Evolutionary conservation across 179 eudicot species (phyloP).

Genomic region (Sideroxylon spinosum): DNA sequence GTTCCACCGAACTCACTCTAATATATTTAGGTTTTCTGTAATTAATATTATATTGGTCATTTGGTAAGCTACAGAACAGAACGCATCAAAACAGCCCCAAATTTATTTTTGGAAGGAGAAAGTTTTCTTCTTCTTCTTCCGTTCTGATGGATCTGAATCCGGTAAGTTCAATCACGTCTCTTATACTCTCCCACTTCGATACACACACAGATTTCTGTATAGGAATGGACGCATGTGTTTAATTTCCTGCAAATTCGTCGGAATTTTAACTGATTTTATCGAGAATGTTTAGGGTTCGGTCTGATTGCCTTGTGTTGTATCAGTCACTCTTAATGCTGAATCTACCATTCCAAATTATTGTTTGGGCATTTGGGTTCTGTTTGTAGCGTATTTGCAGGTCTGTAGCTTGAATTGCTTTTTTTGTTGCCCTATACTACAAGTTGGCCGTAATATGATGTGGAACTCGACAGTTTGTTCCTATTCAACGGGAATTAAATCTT

Average conservation of each 20-base stretch:
- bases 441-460: neutral
- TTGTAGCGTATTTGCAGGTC: neutral
- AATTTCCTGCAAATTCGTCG: neutral
- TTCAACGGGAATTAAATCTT: neutral
- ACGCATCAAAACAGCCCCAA: too few species aligned
- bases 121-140: neutral
- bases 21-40: too few species aligned
- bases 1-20: too few species aligned
- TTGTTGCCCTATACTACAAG: neutral
- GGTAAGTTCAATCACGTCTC: constrained; percentile 7
- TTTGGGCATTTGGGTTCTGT: neutral
- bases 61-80: too few species aligned
- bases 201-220: neutral
- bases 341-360: neutral
- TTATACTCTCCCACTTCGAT: too few species aligned
- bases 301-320: neutral
- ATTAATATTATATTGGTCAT: too few species aligned
- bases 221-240: neutral
- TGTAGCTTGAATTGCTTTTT: neutral
- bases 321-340: neutral
- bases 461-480: neutral
- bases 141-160: constrained; percentile 15
- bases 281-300: neutral
- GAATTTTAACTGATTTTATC: neutral
- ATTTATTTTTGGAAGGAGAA: too few species aligned